These are phyloP conservation scores for Barnettozyma sp. DNA, from an alignment of 805 yeast genomes.

Conservation along the genomic window DNA sequence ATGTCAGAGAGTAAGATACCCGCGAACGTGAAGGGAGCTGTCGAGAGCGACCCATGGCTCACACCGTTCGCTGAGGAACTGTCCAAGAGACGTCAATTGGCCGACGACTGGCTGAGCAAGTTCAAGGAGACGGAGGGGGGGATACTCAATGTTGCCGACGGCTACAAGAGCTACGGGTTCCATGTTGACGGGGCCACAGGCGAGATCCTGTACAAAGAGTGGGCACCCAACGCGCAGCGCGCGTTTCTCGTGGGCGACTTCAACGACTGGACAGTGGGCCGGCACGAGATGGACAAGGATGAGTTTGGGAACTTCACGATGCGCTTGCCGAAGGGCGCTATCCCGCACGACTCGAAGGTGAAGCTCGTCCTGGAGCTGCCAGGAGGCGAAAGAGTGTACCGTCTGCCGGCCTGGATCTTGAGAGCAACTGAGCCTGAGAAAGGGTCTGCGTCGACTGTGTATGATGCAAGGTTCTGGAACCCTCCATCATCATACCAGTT, in stretches of 20 bases:
- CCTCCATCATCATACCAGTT: conserved; percentile 46
- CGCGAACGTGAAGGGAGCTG: conserved; percentile 37
- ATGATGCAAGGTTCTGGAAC: conserved; percentile 93
- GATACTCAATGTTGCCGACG: conserved; percentile 61
- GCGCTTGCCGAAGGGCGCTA: conserved; percentile 56
- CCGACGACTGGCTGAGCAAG: conserved; percentile 53
- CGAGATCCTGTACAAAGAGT: conserved; percentile 62
- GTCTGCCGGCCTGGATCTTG: conserved; percentile 85
- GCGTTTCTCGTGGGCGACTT: conserved; percentile 90
- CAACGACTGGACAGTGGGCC: conserved; percentile 66
- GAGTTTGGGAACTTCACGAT: conserved; percentile 67
- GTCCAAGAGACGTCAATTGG: conserved; percentile 57
- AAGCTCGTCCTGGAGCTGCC: conserved; percentile 61
- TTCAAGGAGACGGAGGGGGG: conserved; percentile 59
- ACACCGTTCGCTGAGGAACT: conserved; percentile 69
- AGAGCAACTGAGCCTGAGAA: conserved; percentile 74
- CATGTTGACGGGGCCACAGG: conserved; percentile 41
- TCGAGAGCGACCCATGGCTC: conserved; percentile 79
- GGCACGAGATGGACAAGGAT: conserved; percentile 52
- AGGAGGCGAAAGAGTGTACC: conserved; percentile 62
- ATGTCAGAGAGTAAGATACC: conserved; percentile 9
- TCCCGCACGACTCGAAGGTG: conserved; percentile 75
- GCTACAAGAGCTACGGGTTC: conserved; percentile 72
- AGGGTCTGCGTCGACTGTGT: conserved; percentile 41
- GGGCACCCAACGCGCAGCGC: conserved; percentile 79